These are phyloP conservation scores for Fusarium sp. DNA, from an alignment of 2,329 filamentous ascomycete species.

Conservation along the genomic window DNA sequence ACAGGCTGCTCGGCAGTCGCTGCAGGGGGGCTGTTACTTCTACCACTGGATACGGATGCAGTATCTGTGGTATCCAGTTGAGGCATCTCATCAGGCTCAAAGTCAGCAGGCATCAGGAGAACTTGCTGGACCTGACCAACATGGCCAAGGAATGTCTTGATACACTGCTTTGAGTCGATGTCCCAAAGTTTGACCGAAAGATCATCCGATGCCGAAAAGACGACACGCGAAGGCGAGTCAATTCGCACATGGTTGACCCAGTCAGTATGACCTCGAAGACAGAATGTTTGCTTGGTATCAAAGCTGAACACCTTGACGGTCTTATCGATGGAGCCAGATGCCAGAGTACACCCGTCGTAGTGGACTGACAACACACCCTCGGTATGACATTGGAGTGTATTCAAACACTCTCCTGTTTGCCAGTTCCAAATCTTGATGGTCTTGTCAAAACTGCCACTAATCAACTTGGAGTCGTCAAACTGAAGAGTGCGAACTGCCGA, in stretches of 20 bases:
- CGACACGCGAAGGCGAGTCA: constrained; percentile 81
- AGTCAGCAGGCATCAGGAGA: constrained; percentile 83
- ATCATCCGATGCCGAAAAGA: constrained; percentile 95
- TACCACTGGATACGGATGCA: constrained; percentile 59
- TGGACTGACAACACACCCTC: constrained; percentile 88
- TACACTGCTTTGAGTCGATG: constrained; percentile 81
- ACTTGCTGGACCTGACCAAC: constrained; percentile 96
- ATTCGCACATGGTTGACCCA: constrained; percentile 98
- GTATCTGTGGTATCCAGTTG: constrained; percentile 64
- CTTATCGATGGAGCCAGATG: constrained; percentile 88
- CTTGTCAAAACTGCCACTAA: constrained; percentile 87
- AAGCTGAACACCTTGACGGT: constrained; percentile 95
- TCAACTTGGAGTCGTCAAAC: constrained; percentile 91
- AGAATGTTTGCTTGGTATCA: constrained; percentile 81
- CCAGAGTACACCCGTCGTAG: constrained; percentile 85
- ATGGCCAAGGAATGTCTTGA: constrained; percentile 84
- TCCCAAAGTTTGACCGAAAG: constrained; percentile 94
- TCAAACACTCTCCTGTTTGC: constrained; percentile 87
- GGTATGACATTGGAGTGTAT: constrained; percentile 80
- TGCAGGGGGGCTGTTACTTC: constrained; percentile 53
- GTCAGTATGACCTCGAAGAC: constrained; percentile 84
- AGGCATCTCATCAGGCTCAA: constrained; percentile 80
- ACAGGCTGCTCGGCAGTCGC: constrained; percentile 46
- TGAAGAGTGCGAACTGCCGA: constrained; percentile 88
- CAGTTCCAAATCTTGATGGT: constrained; percentile 97